Evolutionary conservation across 2,329 filamentous ascomycete genomes (phyloP), one percentile per base, ranked within the genome.

Genomic region (Cercospora sp.): DNA sequence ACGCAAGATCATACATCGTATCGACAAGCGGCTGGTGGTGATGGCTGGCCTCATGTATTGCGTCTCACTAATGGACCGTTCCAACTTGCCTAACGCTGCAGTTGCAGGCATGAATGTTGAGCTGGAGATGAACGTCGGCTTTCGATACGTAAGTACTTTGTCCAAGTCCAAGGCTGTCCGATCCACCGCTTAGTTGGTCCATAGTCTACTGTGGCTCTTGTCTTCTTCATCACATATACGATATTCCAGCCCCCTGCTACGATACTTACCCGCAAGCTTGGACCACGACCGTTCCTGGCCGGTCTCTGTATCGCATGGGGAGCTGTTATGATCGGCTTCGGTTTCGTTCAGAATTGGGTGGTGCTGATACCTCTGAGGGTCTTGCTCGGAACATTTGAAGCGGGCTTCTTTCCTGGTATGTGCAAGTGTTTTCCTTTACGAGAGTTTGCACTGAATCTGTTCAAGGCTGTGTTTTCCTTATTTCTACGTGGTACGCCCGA

Each of bases 21-120:
- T 94, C 71, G 91, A 94, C 78, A 81, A 78, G 18, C 78, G 81
- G 57, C 76, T 83, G 18, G 79, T 83, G n/a, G 68, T 78, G 3
- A 81, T 79, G 0, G 76, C 80, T 2, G 81, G 81, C 10, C 71
- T 71, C 71, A 85, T 93, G 80, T 94, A 94, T 79, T 92, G 90
- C 76, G 84, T 92, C 73, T 90, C 87, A 71, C 81, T 94, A 68
- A 91, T 94, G 88, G 66, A 68, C 30, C 66, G 66, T 5, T 40
- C 36, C 10, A 68, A 68, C 45, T 30, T 68, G 18, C 48, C 65
- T 16, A 65, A 65, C 16, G 66, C 64, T 13, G 30, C 30, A 30
- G 63, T 68, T 8, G 65, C 60, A 6, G 91, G 85, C 66, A 82
- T 82, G 79, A 78, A 72, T 7, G 67, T 67, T 6, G 79, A 82